A percentile compares a stretch with the other conserved stretches of the same genome.
Evolutionary conservation across 352 stramenopile genomes (phyloP).

Genomic region (Peronospora destructor): DNA sequence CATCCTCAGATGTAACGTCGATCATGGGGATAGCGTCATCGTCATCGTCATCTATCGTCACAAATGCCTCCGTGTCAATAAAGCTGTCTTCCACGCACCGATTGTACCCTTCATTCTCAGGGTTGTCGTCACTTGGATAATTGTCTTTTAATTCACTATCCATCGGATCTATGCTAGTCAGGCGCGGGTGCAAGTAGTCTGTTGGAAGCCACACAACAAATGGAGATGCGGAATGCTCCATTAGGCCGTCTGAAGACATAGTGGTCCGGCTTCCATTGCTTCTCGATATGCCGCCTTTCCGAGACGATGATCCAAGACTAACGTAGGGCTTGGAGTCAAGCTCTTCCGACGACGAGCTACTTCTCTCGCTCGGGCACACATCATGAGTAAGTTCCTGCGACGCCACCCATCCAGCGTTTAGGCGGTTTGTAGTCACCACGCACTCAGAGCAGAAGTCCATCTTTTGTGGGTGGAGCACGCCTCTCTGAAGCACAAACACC

Average conservation of each 20-base stretch:
- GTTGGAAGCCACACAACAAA: slow-evolving; percentile 28
- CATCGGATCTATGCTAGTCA: slow-evolving; percentile 15
- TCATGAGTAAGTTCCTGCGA: slow-evolving; percentile 39
- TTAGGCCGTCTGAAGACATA: slow-evolving; percentile 28
- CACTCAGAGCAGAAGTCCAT: slow-evolving; percentile 64
- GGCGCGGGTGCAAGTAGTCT: slow-evolving; percentile 21
- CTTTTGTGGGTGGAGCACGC: slow-evolving; percentile 51
- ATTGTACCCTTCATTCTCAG: slow-evolving; percentile 11
- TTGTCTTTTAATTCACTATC: slow-evolving; percentile 20
- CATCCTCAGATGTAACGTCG: slow-evolving; percentile 30
- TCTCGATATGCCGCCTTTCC: slow-evolving; percentile 21
- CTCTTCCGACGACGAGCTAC: slow-evolving; percentile 16
- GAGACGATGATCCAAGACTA: slow-evolving; percentile 12
- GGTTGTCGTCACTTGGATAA: slow-evolving; percentile 1
- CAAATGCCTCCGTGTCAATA: slow-evolving; percentile 28
- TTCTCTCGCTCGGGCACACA: slow-evolving; percentile 18
- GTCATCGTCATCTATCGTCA: slow-evolving; percentile 22
- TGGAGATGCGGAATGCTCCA: slow-evolving; percentile 12
- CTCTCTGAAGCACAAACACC: slow-evolving; percentile 36
- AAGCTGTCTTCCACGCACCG: slow-evolving; percentile 22
- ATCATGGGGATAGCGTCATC: slow-evolving; percentile 32
- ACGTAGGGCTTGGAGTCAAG: slow-evolving; percentile 8
- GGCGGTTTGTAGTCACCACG: slow-evolving; percentile 33
- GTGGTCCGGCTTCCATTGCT: slow-evolving; percentile 35
- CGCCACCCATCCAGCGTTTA: slow-evolving; percentile 47